These are phyloP conservation scores for Aspergillus avenaceus DNA, from an alignment of 495 filamentous ascomycete genomes.

Conservation along the genomic window DNA sequence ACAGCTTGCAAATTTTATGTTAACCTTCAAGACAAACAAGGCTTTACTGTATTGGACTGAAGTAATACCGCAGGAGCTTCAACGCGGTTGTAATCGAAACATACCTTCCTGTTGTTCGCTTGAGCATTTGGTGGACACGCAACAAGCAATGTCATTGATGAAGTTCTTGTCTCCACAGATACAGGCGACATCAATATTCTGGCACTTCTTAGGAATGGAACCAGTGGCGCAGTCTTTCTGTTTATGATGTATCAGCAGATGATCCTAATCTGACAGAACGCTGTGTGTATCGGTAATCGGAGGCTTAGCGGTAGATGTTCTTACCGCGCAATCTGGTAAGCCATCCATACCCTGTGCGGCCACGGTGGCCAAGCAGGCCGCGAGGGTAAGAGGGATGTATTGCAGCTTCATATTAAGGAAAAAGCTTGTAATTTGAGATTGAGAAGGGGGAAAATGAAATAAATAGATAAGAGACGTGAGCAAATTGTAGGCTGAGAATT, in stretches of 20 bases:
- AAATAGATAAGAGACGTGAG: background rate
- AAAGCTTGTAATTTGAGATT: background rate
- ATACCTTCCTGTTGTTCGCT: conserved; percentile 52
- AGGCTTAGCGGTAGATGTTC: conserved; percentile 4
- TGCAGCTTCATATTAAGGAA: conserved; percentile 40
- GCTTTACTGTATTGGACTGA: no score
- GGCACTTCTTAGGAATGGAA: conserved; percentile 49
- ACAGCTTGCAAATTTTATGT: conserved; percentile 29
- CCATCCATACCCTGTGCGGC: conserved; percentile 36
- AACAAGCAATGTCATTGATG: conserved; percentile 62
- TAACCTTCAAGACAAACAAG: no score
- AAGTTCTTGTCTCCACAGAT: conserved; percentile 61
- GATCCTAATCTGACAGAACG: background rate
- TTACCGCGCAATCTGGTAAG: conserved; percentile 50
- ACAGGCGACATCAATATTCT: conserved; percentile 53
- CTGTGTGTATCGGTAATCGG: no score
- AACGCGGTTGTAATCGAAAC: no score
- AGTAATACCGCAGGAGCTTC: no score
- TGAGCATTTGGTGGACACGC: conserved; percentile 54
- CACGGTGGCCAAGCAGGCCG: conserved; percentile 27
- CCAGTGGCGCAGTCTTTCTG: conserved; percentile 53
- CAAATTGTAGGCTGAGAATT: background rate
- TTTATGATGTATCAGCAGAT: conserved; percentile 3
- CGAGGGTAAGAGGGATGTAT: conserved; percentile 24
- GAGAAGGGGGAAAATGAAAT: background rate